Conservation (phyloP, 441 rosid species). For the Populus hybrid region DNA sequence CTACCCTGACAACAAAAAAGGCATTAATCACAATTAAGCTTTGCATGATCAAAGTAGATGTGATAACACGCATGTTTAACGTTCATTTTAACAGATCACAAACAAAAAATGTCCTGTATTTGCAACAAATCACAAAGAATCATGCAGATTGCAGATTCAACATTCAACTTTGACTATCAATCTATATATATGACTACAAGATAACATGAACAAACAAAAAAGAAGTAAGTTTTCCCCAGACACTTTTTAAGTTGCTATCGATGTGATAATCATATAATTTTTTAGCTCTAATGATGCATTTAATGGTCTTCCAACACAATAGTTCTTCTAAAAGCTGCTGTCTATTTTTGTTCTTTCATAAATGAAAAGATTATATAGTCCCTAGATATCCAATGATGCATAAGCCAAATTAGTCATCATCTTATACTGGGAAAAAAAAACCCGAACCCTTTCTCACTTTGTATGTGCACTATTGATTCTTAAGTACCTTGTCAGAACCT, state of each 20-base stretch:
- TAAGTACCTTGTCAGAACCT: slow-evolving; percentile 39
- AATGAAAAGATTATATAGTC: not conserved
- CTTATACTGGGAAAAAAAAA: not conserved
- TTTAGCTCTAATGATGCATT: not conserved
- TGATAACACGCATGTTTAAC: not conserved
- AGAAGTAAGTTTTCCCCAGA: not conserved
- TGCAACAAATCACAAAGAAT: not conserved
- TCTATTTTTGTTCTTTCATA: not conserved
- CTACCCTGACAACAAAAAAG: slow-evolving; percentile 40
- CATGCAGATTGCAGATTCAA: not conserved
- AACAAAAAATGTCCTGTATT: not conserved
- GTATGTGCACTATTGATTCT: no score
- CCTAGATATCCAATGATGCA: not conserved
- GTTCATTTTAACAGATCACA: not conserved
- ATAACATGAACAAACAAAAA: not conserved
- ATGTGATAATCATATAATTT: not conserved
- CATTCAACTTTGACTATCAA: not conserved
- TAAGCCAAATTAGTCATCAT: not conserved
- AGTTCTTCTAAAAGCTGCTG: not conserved
- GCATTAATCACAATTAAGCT: not conserved
- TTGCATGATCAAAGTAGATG: not conserved
- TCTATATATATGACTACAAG: not conserved
- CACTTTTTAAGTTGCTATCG: no score
- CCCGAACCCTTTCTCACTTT: no score
- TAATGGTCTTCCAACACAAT: not conserved